phyloP scores from a whole-genome alignment of 1,284 basidiomycete genomes.

The Pascua guehoae region DNA sequence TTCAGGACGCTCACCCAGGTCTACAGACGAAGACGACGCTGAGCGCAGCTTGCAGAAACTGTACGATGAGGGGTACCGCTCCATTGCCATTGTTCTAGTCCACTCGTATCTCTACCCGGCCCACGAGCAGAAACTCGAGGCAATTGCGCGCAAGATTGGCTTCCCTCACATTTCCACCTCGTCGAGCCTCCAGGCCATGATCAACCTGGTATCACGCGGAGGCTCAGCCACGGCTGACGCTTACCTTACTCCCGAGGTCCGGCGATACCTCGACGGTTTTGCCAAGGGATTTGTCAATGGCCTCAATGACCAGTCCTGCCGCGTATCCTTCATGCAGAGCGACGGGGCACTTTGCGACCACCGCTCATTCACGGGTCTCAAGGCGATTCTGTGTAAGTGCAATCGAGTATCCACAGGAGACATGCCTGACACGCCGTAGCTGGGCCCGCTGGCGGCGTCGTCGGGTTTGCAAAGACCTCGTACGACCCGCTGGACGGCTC shows the following conservation, averaged over 20 bases:
- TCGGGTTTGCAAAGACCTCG: slow-evolving; percentile 33
- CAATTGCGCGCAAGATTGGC: slow-evolving; percentile 70
- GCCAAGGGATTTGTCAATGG: slow-evolving; percentile 73
- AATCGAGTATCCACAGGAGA: too few relatives aligned
- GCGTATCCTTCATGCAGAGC: slow-evolving; percentile 70
- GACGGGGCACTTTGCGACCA: slow-evolving; percentile 81
- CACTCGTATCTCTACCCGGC: slow-evolving; percentile 69
- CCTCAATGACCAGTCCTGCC: slow-evolving; percentile 14
- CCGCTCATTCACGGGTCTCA: slow-evolving; percentile 75
- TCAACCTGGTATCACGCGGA: slow-evolving; percentile 86
- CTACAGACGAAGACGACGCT: slow-evolving; percentile 56
- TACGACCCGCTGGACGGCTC: slow-evolving; percentile 26
- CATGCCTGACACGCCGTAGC: not conserved
- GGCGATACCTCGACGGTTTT: slow-evolving; percentile 83
- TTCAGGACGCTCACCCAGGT: not conserved
- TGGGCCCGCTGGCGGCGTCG: slow-evolving; percentile 39
- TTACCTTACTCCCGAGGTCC: slow-evolving; percentile 87
- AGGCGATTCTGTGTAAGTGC: slow-evolving; percentile 62
- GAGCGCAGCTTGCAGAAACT: slow-evolving; percentile 56
- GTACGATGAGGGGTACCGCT: slow-evolving; percentile 72
- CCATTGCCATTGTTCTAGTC: slow-evolving; percentile 77
- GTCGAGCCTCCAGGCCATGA: slow-evolving; percentile 84
- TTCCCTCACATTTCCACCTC: slow-evolving; percentile 85
- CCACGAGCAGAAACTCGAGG: slow-evolving; percentile 66
- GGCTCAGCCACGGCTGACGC: slow-evolving; percentile 91